phyloP scores from a whole-genome alignment of 1,139 yeast genomes.

The Lodderomyces theae region DNA sequence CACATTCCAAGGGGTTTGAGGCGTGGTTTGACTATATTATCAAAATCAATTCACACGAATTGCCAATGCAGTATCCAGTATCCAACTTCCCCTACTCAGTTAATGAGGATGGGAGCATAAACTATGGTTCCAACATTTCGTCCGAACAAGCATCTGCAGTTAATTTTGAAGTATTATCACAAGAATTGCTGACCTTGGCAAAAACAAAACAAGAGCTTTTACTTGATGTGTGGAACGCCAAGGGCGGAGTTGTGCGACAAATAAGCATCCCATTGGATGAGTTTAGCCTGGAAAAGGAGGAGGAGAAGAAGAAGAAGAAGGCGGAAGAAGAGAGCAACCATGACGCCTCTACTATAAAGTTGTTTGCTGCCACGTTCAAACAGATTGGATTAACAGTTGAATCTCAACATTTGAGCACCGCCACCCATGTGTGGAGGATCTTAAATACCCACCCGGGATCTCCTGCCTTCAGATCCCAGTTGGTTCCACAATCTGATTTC shows the following conservation, averaged over 20 bases:
- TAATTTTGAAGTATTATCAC: constrained; percentile 31
- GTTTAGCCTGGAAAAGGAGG: constrained; percentile 8
- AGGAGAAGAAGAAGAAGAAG: too few species aligned
- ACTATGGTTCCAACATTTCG: constrained; percentile 36
- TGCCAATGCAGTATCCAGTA: constrained; percentile 48
- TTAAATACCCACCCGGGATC: constrained; percentile 70
- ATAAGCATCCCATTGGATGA: constrained; percentile 44
- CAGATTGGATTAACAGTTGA: constrained; percentile 67
- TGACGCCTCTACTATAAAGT: constrained; percentile 12
- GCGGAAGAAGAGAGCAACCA: constrained; percentile 9
- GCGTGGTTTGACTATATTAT: constrained; percentile 85
- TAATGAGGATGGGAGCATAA: constrained; percentile 44
- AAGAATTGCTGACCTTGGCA: constrained; percentile 37
- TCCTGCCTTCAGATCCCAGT: constrained; percentile 83
- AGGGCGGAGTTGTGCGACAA: constrained; percentile 70
- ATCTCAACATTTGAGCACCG: constrained; percentile 70
- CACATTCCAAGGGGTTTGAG: constrained; percentile 50
- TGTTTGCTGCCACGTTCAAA: constrained; percentile 25
- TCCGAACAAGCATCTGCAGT: constrained; percentile 39
- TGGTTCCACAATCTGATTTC: constrained; percentile 83
- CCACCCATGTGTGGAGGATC: constrained; percentile 88
- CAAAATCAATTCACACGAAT: constrained; percentile 71
- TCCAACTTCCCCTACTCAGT: constrained; percentile 33
- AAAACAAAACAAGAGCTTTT: constrained; percentile 39
- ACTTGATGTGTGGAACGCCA: constrained; percentile 82